Conservation (phyloP, 75 land plant species). For the Pinus albicaulis region DNA sequence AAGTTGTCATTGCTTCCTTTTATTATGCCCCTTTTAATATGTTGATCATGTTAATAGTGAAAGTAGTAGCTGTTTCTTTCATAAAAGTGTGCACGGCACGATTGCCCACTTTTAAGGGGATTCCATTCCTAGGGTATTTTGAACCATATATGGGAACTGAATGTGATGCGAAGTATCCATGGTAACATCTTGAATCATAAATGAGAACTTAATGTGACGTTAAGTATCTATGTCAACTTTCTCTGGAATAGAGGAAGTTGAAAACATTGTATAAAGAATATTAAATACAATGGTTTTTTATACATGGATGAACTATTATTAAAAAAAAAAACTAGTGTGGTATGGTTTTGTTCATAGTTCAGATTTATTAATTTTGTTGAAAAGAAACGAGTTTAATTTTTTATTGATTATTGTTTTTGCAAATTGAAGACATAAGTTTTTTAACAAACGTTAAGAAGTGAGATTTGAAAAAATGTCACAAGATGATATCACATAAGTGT, state of each 20-base stretch:
- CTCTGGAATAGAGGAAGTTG: slow-evolving; percentile 48
- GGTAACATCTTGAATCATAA: too few species aligned
- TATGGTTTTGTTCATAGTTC: slow-evolving; percentile 69
- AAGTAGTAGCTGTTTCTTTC: slow-evolving; percentile 65
- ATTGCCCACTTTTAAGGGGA: slow-evolving; percentile 66
- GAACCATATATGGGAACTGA: slow-evolving; percentile 83
- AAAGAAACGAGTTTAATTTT: slow-evolving; percentile 53
- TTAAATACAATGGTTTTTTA: slow-evolving; percentile 84
- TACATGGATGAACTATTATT: slow-evolving; percentile 42
- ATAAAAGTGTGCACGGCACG: slow-evolving; percentile 55
- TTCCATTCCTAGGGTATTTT: slow-evolving; percentile 66
- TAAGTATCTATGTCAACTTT: slow-evolving; percentile 25
- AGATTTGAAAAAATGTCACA: slow-evolving; percentile 46
- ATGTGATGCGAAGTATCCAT: too few species aligned
- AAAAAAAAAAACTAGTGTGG: slow-evolving; percentile 28
- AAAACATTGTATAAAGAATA: slow-evolving; percentile 44
- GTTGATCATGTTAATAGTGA: slow-evolving; percentile 72
- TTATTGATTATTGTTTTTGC: slow-evolving; percentile 26
- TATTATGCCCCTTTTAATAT: too few species aligned
- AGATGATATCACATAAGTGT: slow-evolving; percentile 51
- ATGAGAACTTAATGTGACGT: slow-evolving; percentile 62
- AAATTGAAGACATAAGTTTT: slow-evolving; percentile 26
- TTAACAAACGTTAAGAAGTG: slow-evolving; percentile 53
- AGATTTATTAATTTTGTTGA: slow-evolving; percentile 49
- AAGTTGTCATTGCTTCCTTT: slow-evolving; percentile 66